Base-by-base conservation (phyloP, 441 rosid genomes). In the Pelargonium citronellum region DNA sequence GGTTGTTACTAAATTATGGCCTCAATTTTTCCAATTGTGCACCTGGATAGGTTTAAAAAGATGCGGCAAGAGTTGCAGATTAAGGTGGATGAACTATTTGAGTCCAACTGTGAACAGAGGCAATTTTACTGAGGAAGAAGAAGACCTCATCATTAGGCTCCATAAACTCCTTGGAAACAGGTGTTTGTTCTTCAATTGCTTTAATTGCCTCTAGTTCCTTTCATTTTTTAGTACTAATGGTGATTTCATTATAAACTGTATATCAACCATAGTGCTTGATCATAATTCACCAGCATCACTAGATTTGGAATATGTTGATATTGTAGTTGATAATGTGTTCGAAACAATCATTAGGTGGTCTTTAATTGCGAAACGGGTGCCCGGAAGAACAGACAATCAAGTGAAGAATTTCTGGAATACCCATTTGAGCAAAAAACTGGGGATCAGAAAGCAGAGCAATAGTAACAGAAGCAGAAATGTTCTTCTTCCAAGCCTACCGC, bases 381-480 rank as follows among this genome's bases (percentile, higher is more conserved):
- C 96, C 0, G 96, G 96, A 53, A 79, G 94, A 60, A 90, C 94
- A 0, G 98, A 90, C 73, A 91, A 91, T 72, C 93, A 89, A 77
- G 94, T 91, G 83, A 91, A 92, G 79, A 92, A 92, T 76, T 85
- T 87, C 81, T 91, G 94, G 96, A 89, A 92, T 74, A 82, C 88
- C 37, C 91, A 82, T 83, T 81, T 91, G 77, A 80, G 87, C 81
- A 89, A 85, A 73, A 86, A 78, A 79, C 80, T 81, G 1, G 87
- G 81, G 27, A 80, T 79, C 67, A 74, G 71, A 69, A 73, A 79
- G 58, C 75, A 69, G 63, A 82, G 30, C 46, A 58, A 2, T 20
- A 3, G 7, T 8, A 20, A 19, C 0, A 58, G 30, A 58, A 30
- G 49, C 41, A 74, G 62, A 65, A 60, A 72, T 2, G 9, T 27